phyloP scores from a whole-genome alignment of 2,329 filamentous ascomycete species.

The Aspergillus sp. region DNA sequence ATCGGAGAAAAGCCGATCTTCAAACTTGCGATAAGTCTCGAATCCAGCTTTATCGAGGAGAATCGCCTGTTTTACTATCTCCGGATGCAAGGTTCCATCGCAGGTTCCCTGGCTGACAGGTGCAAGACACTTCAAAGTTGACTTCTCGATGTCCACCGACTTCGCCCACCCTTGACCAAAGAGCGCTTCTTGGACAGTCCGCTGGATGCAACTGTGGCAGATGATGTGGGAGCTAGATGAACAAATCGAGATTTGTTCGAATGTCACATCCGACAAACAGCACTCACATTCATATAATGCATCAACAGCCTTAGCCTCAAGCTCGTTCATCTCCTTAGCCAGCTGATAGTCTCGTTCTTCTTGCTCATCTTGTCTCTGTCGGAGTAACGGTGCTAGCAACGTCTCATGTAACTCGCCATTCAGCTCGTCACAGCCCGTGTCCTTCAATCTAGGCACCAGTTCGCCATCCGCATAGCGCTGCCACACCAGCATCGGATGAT shows the following conservation, averaged over 20 bases:
- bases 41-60: constrained; percentile 62
- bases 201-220: constrained; percentile 69
- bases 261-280: constrained; percentile 43
- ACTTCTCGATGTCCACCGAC: constrained; percentile 67
- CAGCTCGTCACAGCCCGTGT: constrained; percentile 40
- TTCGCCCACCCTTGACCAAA: constrained; percentile 91
- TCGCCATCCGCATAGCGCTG: constrained; percentile 29
- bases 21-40: constrained; percentile 69
- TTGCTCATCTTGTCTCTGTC: constrained; percentile 30
- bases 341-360: constrained; percentile 32
- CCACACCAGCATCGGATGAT: constrained; percentile 37
- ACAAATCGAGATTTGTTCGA: constrained; percentile 45
- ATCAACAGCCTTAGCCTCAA: constrained; percentile 36
- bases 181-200: constrained; percentile 77
- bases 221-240: constrained; percentile 40
- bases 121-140: constrained; percentile 79
- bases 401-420: constrained; percentile 37
- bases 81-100: constrained; percentile 63
- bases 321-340: constrained; percentile 39
- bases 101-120: constrained; percentile 65
- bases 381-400: constrained; percentile 34
- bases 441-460: constrained; percentile 29
- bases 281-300: constrained; percentile 46
- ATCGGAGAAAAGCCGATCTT: constrained; percentile 74
- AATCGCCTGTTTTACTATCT: constrained; percentile 69